Conservation (phyloP, 768 basidiomycete species). For the Agaricus blazei region DNA sequence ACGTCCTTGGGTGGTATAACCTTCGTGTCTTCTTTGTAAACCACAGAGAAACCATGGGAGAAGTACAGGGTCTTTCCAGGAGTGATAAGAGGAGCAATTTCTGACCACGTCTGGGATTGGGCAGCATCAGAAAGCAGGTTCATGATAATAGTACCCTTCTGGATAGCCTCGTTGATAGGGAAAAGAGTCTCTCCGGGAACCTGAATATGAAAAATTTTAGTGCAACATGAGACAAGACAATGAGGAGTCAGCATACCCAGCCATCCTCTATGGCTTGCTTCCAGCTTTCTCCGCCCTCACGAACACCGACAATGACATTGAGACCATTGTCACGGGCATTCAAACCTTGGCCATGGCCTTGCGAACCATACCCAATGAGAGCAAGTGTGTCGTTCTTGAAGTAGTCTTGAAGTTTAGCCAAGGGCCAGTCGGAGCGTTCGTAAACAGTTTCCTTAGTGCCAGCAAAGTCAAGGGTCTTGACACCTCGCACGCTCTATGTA, state of each 20-base stretch:
- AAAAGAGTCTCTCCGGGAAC: slow-evolving; percentile 97
- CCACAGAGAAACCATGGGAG: slow-evolving; percentile 98
- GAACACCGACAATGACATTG: slow-evolving; percentile 98
- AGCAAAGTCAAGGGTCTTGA: slow-evolving; percentile 96
- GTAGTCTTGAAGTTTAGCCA: slow-evolving; percentile 97
- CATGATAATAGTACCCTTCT: slow-evolving; percentile 98
- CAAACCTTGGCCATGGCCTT: slow-evolving; percentile 97
- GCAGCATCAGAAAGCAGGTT: slow-evolving; percentile 98
- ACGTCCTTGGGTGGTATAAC: slow-evolving; percentile 90
- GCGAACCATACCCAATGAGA: slow-evolving; percentile 98
- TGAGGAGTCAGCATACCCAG: slow-evolving; percentile 54
- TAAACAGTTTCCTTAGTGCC: slow-evolving; percentile 92
- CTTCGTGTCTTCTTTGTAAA: slow-evolving; percentile 96
- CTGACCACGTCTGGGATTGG: slow-evolving; percentile 94
- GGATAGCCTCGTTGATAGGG: slow-evolving; percentile 96
- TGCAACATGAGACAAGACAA: not conserved
- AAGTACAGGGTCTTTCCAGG: slow-evolving; percentile 99
- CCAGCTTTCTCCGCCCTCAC: slow-evolving; percentile 96
- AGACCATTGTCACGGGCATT: slow-evolving; percentile 99
- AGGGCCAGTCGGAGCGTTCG: slow-evolving; percentile 96
- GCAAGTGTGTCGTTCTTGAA: slow-evolving; percentile 99
- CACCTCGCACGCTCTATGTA: slow-evolving; percentile 58
- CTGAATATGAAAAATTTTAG: slow-evolving; percentile 27
- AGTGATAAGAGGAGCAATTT: slow-evolving; percentile 89
- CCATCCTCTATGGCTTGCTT: slow-evolving; percentile 92